Percentiles rank a stretch among this genome's conserved stretches.
Conservation (phyloP, 2,329 filamentous ascomycete genomes). For the Fusarium irregulare region DNA sequence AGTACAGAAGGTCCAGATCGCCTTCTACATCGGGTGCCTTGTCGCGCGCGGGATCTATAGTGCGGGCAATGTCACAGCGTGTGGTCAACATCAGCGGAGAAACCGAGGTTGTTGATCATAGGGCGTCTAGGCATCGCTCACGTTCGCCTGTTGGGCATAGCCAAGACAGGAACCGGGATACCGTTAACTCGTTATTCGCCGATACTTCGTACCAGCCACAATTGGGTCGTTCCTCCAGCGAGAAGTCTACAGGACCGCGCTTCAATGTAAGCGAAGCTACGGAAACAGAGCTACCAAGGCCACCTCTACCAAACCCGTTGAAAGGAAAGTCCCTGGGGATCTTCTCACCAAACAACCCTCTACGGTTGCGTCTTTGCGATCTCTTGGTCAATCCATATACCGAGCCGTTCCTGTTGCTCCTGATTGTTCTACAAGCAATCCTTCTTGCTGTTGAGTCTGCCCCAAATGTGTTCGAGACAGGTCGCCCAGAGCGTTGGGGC, state of each 20-base stretch:
- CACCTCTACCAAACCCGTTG: slow-evolving; percentile 73
- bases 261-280: slow-evolving; percentile 33
- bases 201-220: slow-evolving; percentile 66
- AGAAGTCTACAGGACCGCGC: slow-evolving; percentile 56
- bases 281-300: slow-evolving; percentile 28
- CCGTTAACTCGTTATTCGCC: slow-evolving; percentile 51
- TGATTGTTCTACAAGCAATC: slow-evolving; percentile 90
- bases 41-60: slow-evolving; percentile 77
- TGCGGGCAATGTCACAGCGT: slow-evolving; percentile 92
- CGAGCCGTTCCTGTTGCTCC: slow-evolving; percentile 84
- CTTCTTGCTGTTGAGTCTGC: slow-evolving; percentile 88
- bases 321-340: slow-evolving; percentile 88
- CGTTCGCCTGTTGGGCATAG: slow-evolving; percentile 63
- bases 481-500: slow-evolving; percentile 74
- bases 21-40: slow-evolving; percentile 73
- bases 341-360: slow-evolving; percentile 79
- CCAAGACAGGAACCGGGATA: slow-evolving; percentile 44
- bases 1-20: slow-evolving; percentile 68
- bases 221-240: slow-evolving; percentile 55
- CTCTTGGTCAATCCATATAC: slow-evolving; percentile 86
- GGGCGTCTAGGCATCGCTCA: slow-evolving; percentile 70
- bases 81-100: slow-evolving; percentile 98
- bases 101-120: slow-evolving; percentile 81
- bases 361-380: slow-evolving; percentile 82
- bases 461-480: slow-evolving; percentile 74